Conservation (phyloP, 2,329 filamentous ascomycete species). For the Aspergillus udagawae region DNA sequence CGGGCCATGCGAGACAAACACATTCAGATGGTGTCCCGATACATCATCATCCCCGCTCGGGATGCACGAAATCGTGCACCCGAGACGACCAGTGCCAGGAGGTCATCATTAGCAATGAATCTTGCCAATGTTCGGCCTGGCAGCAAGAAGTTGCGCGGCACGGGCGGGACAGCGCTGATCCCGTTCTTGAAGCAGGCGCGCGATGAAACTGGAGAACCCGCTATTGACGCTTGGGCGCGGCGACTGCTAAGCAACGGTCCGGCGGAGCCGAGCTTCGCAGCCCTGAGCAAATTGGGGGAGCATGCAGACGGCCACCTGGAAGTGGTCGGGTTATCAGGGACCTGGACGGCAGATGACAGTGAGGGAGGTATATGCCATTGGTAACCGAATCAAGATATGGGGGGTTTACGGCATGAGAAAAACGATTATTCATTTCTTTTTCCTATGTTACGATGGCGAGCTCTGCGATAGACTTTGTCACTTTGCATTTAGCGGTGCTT, state of each 20-base stretch:
- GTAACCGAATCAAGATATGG: constrained; percentile 26
- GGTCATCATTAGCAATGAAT: constrained; percentile 45
- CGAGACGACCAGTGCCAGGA: constrained; percentile 54
- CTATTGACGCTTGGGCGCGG: constrained; percentile 65
- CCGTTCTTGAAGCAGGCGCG: constrained; percentile 95
- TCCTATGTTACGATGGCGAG: not conserved
- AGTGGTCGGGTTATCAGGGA: constrained; percentile 71
- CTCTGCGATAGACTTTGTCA: not conserved
- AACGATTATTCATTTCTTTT: not conserved
- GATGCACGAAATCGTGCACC: constrained; percentile 61
- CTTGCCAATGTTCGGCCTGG: constrained; percentile 44
- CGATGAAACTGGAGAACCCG: constrained; percentile 91
- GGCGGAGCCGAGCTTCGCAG: constrained; percentile 30
- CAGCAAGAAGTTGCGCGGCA: constrained; percentile 70
- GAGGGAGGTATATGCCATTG: constrained; percentile 60
- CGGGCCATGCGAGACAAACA: constrained; percentile 83
- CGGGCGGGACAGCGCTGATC: constrained; percentile 88
- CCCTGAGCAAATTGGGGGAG: constrained; percentile 52
- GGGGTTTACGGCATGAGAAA: not conserved
- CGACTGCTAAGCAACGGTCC: constrained; percentile 54
- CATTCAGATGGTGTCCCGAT: constrained; percentile 91
- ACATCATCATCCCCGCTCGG: constrained; percentile 85
- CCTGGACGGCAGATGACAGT: constrained; percentile 84
- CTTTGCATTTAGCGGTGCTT: not conserved
- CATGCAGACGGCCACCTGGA: constrained; percentile 52